Base-by-base conservation (phyloP, 2,329 filamentous ascomycete species). In the Cytospora piceicola region DNA sequence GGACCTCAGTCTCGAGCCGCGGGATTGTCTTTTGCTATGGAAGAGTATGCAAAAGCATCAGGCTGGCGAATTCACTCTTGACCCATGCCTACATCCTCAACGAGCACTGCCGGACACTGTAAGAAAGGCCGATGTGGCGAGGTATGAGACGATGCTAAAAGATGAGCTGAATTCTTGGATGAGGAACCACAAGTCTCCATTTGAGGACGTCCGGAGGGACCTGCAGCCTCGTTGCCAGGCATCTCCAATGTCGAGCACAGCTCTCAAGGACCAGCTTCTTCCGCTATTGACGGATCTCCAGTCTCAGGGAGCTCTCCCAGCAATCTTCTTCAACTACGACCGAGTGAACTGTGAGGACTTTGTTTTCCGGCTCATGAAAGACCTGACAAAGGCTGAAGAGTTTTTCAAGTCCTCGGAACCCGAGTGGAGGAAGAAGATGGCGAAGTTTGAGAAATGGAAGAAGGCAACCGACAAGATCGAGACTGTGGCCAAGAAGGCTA, bases 261-360 rank as follows among this genome's bases (percentile, higher is more conserved):
- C 59, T 20, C 58, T 67, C 32, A 46, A 49, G 27, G 61, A 66
- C 15, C 64, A 64, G 14, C 55, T 59, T 27, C 55, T 67, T 22
- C 56, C 54, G 9, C 63, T 67, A 3, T 22, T 68, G 30, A 61
- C 49, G 17, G 66, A 68, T 27, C 66, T 68, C 58, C 78, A 81
- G 20, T 36, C 30, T 15, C 84, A 87, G 64, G 83, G 86, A 63
- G 89, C 88, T 0, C 80, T 94, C 0, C 91, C 91, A 0, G 90
- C 89, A 0, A 87, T 94, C 15, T 75, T 93, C 1, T 94, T 94
- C 80, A 91, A 92, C 72, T 94, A 91, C 70, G 89, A 93, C 69
- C 86, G 90, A 57, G 75, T 75, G 1, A 75, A 79, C 34, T 94
- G 91, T 71, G 90, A 93, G 74, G 74, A 75, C 12, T 83, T 90